Evolutionary conservation across 176 grass and related monocot genomes (phyloP), one percentile per base, ranked within the genome.

Genomic region (Chloris gayana): DNA sequence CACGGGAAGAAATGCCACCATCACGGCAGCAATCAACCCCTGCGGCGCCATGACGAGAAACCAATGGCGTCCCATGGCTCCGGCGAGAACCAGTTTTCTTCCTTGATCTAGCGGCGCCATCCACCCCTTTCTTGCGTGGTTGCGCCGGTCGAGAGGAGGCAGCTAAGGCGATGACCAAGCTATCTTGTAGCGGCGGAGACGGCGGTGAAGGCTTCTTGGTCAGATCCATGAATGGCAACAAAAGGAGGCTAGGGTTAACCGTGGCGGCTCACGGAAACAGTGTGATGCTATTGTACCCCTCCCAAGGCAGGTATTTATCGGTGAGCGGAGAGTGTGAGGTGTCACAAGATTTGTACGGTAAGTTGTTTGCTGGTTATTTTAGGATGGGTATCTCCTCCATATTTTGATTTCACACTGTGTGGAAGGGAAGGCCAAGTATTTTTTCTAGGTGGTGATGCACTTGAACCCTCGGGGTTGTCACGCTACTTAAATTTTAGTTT

Each of bases 131-230:
- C 1, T n/a, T 7, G 1, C 4, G 6, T 5, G 2, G 2, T 7
- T 33, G 27, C 1, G 0, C 0, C 4, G 27, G 14, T 1, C 2
- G 1, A 2, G 39, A 13, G 2, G 0, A 1, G 14, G 3, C 4
- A 9, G 39, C 21, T 21, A 15, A 4, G 26, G 2, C 6, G 4
- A 3, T 1, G 27, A 7, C 1, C 5, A 7, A 5, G 25, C 1
- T 11, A 9, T 0, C 5, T 2, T n/a, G 10, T 3, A 15, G 64
- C 0, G 34, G 65, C n/a, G 15, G 17, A 1, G 10, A 14, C 9
- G 33, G 0, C 4, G 33, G 47, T n/a, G 15, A 18, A 3, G 6
- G 6, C 22, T 64, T 51, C 13, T 66, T 6, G 1, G 30, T 14
- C 14, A n/a, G 7, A 7, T 18, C 53, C 53, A 56, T 56, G 53